Percentiles rank a stretch among this genome's conserved stretches.
Evolutionary conservation across 2,329 filamentous ascomycete species (phyloP).

Genomic region (Blastomyces percursus): DNA sequence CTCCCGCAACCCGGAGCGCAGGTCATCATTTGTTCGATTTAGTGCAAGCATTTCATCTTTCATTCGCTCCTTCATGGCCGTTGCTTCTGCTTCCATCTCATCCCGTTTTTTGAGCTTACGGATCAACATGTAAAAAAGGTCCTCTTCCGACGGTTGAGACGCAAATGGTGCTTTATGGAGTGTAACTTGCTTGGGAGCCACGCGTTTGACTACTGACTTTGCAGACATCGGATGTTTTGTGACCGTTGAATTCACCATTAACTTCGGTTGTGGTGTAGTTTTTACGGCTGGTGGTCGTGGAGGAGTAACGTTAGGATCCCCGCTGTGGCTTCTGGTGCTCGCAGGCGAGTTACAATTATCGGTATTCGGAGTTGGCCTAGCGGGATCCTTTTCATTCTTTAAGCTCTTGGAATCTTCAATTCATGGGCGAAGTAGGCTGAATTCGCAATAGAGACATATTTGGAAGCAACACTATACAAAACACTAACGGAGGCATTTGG

Average conservation of each 20-base stretch:
- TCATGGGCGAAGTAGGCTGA: neutral
- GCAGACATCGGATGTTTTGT: neutral
- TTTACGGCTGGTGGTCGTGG: neutral
- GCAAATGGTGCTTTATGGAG: neutral
- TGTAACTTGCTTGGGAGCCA: neutral
- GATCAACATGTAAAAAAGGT: conserved; percentile 28
- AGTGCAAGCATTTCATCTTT: conserved; percentile 19
- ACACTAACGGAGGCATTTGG: neutral
- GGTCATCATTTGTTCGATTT: conserved; percentile 20
- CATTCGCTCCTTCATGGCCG: conserved; percentile 19
- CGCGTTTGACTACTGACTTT: neutral
- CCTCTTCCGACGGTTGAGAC: conserved; percentile 24
- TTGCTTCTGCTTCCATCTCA: conserved; percentile 21
- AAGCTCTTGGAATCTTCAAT: neutral
- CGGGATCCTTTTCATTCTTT: neutral
- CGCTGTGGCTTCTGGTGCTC: neutral
- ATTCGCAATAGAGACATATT: neutral
- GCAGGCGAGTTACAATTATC: neutral
- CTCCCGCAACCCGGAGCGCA: conserved; percentile 19
- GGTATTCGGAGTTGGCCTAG: neutral
- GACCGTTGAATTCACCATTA: neutral
- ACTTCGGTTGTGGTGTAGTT: neutral
- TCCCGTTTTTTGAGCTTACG: conserved; percentile 26
- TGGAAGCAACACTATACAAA: neutral
- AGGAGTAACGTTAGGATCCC: neutral